Conservation (phyloP, 2,329 filamentous ascomycete species). For the Cytospora paraplurivora region DNA sequence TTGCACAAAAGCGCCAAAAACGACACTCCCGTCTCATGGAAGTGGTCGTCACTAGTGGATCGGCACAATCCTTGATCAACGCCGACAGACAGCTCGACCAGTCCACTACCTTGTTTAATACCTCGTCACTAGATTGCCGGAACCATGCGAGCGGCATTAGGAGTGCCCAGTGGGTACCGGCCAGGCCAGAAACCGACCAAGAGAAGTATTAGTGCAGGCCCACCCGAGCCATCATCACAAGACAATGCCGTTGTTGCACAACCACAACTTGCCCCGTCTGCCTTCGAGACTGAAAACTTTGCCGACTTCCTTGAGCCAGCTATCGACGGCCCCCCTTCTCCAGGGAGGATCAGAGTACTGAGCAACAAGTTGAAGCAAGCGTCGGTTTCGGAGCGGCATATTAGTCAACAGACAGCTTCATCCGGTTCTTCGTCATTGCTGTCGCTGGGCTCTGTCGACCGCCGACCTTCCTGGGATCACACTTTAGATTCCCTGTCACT, state of each 20-base stretch:
- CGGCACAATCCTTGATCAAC: constrained; percentile 20
- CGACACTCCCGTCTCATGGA: constrained; percentile 25
- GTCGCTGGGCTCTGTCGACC: constrained; percentile 48
- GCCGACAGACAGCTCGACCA: constrained; percentile 19
- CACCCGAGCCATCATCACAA: constrained; percentile 22
- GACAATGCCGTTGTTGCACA: constrained; percentile 12
- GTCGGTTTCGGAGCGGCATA: constrained; percentile 50
- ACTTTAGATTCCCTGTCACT: constrained; percentile 51
- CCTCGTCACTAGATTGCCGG: constrained; percentile 21
- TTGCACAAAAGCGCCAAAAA: constrained; percentile 25
- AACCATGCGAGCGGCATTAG: constrained; percentile 26
- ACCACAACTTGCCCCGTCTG: constrained; percentile 23
- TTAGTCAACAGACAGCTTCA: constrained; percentile 52
- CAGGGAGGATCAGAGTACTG: constrained; percentile 59
- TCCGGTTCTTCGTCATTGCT: constrained; percentile 59
- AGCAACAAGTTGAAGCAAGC: constrained; percentile 61
- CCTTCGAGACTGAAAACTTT: constrained; percentile 32
- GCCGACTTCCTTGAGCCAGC: constrained; percentile 58
- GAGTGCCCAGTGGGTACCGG: constrained; percentile 20
- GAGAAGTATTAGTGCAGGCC: constrained; percentile 26
- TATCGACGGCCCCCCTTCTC: constrained; percentile 63
- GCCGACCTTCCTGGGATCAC: constrained; percentile 51
- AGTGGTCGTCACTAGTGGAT: constrained; percentile 27
- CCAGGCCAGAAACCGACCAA: constrained; percentile 24
- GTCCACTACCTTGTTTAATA: constrained; percentile 15